Conservation (phyloP, 345 rosid species). For the Gossypium thurberi region DNA sequence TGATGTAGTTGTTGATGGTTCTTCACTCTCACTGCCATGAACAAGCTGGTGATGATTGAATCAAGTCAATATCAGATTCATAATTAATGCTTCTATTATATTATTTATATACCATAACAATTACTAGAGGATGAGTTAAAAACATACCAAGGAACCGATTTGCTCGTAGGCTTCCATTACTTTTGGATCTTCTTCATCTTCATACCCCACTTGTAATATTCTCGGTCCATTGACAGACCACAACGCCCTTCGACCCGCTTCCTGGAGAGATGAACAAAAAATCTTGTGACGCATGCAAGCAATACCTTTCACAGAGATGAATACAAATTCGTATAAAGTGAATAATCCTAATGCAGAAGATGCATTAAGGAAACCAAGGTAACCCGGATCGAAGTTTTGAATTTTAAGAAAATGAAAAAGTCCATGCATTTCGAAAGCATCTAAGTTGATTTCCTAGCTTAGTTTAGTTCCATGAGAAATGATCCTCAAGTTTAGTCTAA, state of each 20-base stretch:
- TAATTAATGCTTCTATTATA: background rate
- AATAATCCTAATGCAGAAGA: background rate
- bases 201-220: conserved; percentile 79
- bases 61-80: background rate
- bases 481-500: background rate
- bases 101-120: background rate
- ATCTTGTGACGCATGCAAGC: background rate
- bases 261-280: conserved; percentile 35
- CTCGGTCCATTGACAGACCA: conserved; percentile 88
- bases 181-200: conserved; percentile 78
- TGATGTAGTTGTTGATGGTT: conserved; percentile 27
- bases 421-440: background rate
- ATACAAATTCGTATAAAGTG: background rate
- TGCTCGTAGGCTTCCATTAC: conserved; percentile 89
- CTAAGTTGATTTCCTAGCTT: conserved; percentile 1
- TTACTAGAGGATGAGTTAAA: background rate
- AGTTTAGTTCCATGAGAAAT: background rate
- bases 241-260: conserved; percentile 74
- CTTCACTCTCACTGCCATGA: conserved; percentile 39
- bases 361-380: background rate
- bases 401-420: background rate
- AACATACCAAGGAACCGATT: conserved; percentile 74
- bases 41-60: conserved; percentile 42
- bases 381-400: background rate
- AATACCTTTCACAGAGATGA: background rate